phyloP scores from a whole-genome alignment of 129 eudicot genomes.

The Flaveria bidentis region DNA sequence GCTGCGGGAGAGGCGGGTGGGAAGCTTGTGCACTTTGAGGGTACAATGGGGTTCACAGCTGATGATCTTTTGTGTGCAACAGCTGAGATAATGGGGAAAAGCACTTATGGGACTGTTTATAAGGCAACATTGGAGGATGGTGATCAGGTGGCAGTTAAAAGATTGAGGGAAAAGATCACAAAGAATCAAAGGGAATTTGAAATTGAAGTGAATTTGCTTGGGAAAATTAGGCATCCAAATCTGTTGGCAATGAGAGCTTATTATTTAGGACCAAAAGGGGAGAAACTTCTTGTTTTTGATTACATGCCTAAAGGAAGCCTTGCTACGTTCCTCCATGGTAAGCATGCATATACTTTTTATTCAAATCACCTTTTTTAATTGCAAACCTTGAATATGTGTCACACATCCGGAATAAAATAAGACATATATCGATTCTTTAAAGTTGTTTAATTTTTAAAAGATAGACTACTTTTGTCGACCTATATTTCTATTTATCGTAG shows the following conservation, averaged over 20 bases:
- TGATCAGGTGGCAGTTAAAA: slow-evolving; percentile 79
- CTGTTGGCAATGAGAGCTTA: slow-evolving; percentile 82
- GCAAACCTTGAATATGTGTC: too few relatives aligned
- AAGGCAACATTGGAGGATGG: slow-evolving; percentile 86
- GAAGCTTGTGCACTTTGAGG: slow-evolving; percentile 85
- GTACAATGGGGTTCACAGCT: slow-evolving; percentile 77
- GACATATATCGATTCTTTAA: too few relatives aligned
- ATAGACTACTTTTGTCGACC: not conserved
- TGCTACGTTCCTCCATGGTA: slow-evolving; percentile 76
- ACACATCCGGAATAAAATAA: too few relatives aligned
- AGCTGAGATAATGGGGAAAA: slow-evolving; percentile 89
- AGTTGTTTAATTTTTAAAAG: not conserved
- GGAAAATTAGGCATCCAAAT: slow-evolving; percentile 78
- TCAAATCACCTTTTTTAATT: too few relatives aligned
- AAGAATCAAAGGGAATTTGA: slow-evolving; percentile 77
- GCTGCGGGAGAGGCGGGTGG: slow-evolving; percentile 75
- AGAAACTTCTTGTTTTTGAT: slow-evolving; percentile 89
- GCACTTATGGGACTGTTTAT: slow-evolving; percentile 90
- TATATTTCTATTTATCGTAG: too few relatives aligned
- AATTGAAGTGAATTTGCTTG: slow-evolving; percentile 68
- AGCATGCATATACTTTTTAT: too few relatives aligned
- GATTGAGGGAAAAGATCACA: slow-evolving; percentile 77
- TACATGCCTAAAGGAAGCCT: slow-evolving; percentile 88
- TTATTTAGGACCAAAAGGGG: slow-evolving; percentile 89
- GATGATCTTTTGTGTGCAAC: slow-evolving; percentile 92